Conservation (phyloP, 2,329 filamentous ascomycete genomes). For the Biscogniauxia mediterranea region DNA sequence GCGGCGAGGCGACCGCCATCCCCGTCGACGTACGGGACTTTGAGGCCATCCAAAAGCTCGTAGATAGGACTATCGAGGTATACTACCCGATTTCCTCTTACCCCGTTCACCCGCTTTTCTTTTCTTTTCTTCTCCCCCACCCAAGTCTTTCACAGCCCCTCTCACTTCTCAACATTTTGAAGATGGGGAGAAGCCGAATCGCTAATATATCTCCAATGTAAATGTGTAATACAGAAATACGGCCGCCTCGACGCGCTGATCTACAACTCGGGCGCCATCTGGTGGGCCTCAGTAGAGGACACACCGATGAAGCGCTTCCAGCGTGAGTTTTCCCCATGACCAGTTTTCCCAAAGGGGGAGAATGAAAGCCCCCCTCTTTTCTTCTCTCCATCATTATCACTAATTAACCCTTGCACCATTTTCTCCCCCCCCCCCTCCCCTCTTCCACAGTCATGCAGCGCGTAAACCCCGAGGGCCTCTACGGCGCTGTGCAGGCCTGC, state of each 20-base stretch:
- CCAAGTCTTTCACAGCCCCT: too few species aligned
- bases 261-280: constrained; percentile 85
- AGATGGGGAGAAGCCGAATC: too few species aligned
- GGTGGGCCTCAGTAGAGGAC: constrained; percentile 73
- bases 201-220: too few species aligned
- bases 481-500: constrained; percentile 65
- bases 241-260: constrained; percentile 69
- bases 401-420: too few species aligned
- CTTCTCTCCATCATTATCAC: too few species aligned
- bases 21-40: constrained; percentile 67
- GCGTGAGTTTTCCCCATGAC: constrained; percentile 23
- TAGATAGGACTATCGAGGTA: constrained; percentile 54
- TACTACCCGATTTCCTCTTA: constrained; percentile 14
- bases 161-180: not conserved
- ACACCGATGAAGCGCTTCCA: constrained; percentile 76
- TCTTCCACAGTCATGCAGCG: constrained; percentile 58
- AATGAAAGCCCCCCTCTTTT: too few species aligned
- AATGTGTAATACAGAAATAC: constrained; percentile 45
- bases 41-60: constrained; percentile 58
- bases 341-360: too few species aligned
- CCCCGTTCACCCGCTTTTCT: not conserved
- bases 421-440: too few species aligned
- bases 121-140: not conserved
- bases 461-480: constrained; percentile 74
- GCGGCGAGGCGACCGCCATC: constrained; percentile 64